These are phyloP conservation scores for Pseudogymnoascus sp. DNA, from an alignment of 2,329 filamentous ascomycete species.

Conservation along the genomic window DNA sequence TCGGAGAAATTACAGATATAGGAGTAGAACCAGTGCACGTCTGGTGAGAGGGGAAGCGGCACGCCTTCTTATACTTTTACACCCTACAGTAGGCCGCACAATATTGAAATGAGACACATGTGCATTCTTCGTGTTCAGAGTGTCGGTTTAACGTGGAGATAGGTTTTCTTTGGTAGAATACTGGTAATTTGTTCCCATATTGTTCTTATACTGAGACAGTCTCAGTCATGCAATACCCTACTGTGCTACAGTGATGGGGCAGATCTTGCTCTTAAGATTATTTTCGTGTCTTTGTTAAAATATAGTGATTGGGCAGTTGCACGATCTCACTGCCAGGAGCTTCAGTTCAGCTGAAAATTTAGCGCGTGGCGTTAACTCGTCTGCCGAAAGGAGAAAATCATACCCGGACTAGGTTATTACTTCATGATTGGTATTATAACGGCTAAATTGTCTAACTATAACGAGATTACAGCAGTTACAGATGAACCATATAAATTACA, in stretches of 20 bases:
- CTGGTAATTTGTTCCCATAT: background rate
- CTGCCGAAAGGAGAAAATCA: background rate
- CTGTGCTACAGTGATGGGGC: background rate
- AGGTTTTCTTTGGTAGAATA: background rate
- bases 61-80: background rate
- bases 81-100: background rate
- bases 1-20: background rate
- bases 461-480: no score
- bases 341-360: background rate
- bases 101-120: background rate
- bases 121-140: background rate
- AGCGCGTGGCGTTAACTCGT: background rate
- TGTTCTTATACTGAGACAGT: background rate
- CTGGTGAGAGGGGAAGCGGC: background rate
- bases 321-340: background rate
- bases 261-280: background rate
- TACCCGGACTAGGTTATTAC: background rate
- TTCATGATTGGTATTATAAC: no score
- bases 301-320: background rate
- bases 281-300: background rate
- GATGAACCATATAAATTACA: no score
- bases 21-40: background rate
- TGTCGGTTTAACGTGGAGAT: background rate
- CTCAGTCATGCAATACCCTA: background rate
- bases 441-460: no score